Conservation (phyloP, 2,329 filamentous ascomycete species). For the Seiridium unicorne region DNA sequence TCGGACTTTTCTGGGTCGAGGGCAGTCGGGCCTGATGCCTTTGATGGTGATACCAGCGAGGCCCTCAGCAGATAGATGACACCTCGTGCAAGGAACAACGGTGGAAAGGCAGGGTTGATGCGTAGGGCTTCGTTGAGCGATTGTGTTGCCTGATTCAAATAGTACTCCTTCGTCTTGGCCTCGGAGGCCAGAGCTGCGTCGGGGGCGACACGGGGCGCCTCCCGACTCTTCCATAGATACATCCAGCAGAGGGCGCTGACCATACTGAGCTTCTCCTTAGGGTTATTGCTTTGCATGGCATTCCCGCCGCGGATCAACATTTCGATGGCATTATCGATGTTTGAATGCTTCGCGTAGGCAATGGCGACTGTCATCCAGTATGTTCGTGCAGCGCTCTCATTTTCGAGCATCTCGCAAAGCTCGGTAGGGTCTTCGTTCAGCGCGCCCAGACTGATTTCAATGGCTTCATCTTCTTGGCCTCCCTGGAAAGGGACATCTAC, state of each 20-base stretch:
- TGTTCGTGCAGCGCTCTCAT: constrained; percentile 84
- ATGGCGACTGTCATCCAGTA: constrained; percentile 99
- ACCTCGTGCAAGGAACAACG: constrained; percentile 86
- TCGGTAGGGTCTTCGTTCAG: constrained; percentile 92
- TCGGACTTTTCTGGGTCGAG: constrained; percentile 75
- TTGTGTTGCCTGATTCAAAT: constrained; percentile 84
- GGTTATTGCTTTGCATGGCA: constrained; percentile 67
- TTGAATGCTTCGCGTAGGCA: constrained; percentile 93
- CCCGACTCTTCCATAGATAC: constrained; percentile 83
- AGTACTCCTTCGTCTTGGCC: constrained; percentile 88
- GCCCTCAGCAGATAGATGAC: constrained; percentile 86
- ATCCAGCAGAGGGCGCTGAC: constrained; percentile 87
- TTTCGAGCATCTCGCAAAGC: constrained; percentile 91
- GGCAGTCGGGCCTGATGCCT: constrained; percentile 57
- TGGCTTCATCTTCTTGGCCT: constrained; percentile 67
- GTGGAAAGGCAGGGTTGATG: constrained; percentile 88
- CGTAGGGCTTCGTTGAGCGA: constrained; percentile 94
- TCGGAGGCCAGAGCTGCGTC: constrained; percentile 67
- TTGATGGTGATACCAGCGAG: constrained; percentile 76
- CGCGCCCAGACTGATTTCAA: constrained; percentile 91
- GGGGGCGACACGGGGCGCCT: constrained; percentile 63
- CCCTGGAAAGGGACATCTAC: constrained; percentile 67
- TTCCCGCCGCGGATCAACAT: constrained; percentile 72
- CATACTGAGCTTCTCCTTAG: constrained; percentile 82
- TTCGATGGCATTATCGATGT: constrained; percentile 80